phyloP scores from a whole-genome alignment of 2,329 filamentous ascomycete genomes.

The Shiraia sp. region DNA sequence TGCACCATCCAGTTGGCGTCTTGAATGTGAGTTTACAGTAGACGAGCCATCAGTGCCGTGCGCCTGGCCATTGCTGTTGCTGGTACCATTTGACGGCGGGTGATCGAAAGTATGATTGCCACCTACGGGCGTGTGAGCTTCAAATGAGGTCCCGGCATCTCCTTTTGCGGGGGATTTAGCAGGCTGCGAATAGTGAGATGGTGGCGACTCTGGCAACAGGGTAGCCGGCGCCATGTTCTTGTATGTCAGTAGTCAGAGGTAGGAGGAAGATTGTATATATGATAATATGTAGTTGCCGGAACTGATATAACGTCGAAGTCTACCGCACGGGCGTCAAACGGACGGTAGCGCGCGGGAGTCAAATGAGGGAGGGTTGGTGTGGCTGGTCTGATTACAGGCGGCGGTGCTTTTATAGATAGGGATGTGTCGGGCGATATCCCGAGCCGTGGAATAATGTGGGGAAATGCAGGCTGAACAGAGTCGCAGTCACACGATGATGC shows the following conservation, averaged over 20 bases:
- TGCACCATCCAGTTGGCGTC: conserved; percentile 16
- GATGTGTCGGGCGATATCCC: too few species aligned
- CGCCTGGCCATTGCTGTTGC: conserved; percentile 15
- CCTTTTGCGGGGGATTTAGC: conserved; percentile 21
- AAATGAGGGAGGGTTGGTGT: conserved; percentile 6
- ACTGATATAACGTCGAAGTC: not conserved
- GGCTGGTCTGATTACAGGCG: conserved; percentile 2
- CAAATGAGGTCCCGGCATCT: conserved; percentile 23
- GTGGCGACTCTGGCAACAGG: conserved; percentile 28
- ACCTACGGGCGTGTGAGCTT: conserved; percentile 26
- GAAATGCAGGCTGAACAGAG: conserved; percentile 14
- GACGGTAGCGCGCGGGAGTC: not conserved
- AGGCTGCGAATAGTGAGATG: conserved; percentile 14
- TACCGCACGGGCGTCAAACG: not conserved
- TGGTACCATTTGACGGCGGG: conserved; percentile 15
- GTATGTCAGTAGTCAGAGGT: not conserved
- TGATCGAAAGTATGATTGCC: conserved; percentile 16
- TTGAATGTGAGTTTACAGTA: conserved; percentile 12
- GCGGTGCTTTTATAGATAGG: conserved; percentile 18
- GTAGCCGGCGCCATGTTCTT: conserved; percentile 37
- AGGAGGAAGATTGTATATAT: not conserved
- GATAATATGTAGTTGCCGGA: not conserved
- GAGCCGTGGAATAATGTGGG: conserved; percentile 14
- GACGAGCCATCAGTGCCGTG: conserved; percentile 18
- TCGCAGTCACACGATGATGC: conserved; percentile 9